Percentiles rank a stretch among this genome's conserved stretches.
phyloP scores from a whole-genome alignment of 371 early-diverging fungal genomes.

The Mucor racemosus region DNA sequence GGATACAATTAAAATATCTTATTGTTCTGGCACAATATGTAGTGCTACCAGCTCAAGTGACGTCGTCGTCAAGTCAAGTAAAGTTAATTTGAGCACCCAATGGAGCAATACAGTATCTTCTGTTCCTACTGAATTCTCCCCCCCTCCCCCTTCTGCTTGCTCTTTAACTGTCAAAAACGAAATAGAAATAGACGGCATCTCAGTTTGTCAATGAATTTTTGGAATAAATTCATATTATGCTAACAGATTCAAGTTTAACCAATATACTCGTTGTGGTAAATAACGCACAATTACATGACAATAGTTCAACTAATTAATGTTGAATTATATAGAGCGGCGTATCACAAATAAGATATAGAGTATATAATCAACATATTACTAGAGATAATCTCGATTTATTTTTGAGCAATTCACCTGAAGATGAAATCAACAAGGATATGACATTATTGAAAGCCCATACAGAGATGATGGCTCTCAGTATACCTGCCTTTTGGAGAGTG shows the following conservation, averaged over 20 bases:
- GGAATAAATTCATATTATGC: conserved; percentile 32
- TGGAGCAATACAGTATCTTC: background rate
- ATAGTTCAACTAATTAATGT: background rate
- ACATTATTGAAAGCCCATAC: conserved; percentile 37
- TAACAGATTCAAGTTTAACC: conserved; percentile 55
- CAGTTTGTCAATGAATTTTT: conserved; percentile 23
- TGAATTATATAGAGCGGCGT: conserved; percentile 42
- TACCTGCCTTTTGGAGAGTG: conserved; percentile 45
- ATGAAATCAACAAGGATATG: conserved; percentile 16
- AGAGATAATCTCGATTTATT: conserved; percentile 29
- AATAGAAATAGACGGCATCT: background rate
- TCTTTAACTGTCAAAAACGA: conserved; percentile 9
- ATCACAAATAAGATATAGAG: conserved; percentile 54
- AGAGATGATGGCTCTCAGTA: conserved; percentile 31
- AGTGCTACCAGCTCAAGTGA: background rate
- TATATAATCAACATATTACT: conserved; percentile 36
- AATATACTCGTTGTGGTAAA: conserved; percentile 57
- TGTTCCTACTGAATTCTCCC: background rate
- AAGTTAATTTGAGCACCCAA: background rate
- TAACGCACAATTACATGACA: background rate
- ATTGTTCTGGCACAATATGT: no score
- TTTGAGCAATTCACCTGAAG: conserved; percentile 18
- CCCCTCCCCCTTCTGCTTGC: background rate
- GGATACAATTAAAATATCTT: no score
- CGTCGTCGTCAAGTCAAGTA: background rate